Evolutionary conservation across 2,329 filamentous ascomycete genomes (phyloP).

Genomic region (Kalaharituber pfeilii): DNA sequence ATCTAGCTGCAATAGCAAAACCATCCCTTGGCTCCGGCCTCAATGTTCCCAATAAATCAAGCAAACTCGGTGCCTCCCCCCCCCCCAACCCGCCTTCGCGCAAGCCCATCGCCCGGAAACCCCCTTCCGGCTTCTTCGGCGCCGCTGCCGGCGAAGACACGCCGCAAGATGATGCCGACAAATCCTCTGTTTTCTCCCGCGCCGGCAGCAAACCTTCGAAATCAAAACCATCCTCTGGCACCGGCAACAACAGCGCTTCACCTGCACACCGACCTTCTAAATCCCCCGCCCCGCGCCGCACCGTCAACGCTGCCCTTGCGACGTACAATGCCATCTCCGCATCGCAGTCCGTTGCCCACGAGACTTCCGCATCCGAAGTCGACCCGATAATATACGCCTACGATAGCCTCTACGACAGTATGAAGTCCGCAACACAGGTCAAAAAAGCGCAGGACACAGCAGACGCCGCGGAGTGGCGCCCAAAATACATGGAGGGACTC

Average conservation of each 20-base stretch:
- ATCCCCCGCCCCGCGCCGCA: conserved; percentile 6
- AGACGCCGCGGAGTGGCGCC: conserved; percentile 42
- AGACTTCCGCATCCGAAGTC: conserved; percentile 44
- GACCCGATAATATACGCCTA: conserved; percentile 73
- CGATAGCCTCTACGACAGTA: conserved; percentile 61
- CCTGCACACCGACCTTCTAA: conserved; percentile 26
- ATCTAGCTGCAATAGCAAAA: too few relatives aligned
- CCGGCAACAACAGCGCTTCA: neutral
- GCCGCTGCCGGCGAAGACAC: conserved; percentile 39
- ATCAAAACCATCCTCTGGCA: conserved; percentile 18
- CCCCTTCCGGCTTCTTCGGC: conserved; percentile 36
- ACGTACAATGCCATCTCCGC: conserved; percentile 19
- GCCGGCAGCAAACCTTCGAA: conserved; percentile 3
- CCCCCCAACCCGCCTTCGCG: conserved; percentile 33
- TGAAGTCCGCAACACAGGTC: conserved; percentile 35
- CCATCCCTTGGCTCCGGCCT: too few relatives aligned
- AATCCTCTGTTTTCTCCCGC: conserved; percentile 22
- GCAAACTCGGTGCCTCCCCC: too few relatives aligned
- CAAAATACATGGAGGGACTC: conserved; percentile 63
- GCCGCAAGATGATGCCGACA: conserved; percentile 31
- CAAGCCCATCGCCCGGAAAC: conserved; percentile 29
- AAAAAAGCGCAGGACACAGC: conserved; percentile 36
- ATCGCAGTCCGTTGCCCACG: conserved; percentile 1
- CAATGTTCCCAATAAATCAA: too few relatives aligned
- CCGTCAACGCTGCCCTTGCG: conserved; percentile 24